Base-by-base conservation (phyloP, 768 basidiomycete species). In the Pisolithus orientalis region DNA sequence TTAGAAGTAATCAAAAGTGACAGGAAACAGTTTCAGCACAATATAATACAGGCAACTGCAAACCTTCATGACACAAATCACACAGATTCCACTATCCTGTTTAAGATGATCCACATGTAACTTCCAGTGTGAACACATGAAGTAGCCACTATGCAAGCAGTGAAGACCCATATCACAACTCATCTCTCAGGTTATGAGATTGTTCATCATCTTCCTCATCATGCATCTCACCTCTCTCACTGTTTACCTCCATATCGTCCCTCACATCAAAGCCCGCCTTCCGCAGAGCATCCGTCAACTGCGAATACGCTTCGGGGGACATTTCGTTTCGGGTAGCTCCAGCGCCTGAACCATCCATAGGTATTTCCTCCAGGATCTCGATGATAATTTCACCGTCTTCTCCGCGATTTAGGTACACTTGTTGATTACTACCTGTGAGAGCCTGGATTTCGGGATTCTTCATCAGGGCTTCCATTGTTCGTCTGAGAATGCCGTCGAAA, bases 181-280 rank as follows among this genome's bases (percentile, higher is more conserved):
- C 63, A 43, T 68, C 62, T 64, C 62, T 65, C 52, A 50, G 57
- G 52, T 62, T 58, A 56, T 52, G 62, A 57, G 57, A 53, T 55
- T 65, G 60, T 61, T 61, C 63, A 58, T 67, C 58, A 51, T 70
- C 63, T 55, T 65, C 65, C 54, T 67, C 59, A 44, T 65, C 64
- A 51, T 57, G 48, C 52, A 49, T 53, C 56, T 62, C 59, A 52
- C 50, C 58, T 31, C 52, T 47, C 53, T 58, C 59, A 39, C 29
- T 25, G 52, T 58, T 47, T 60, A 64, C 39, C 53, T 53, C 54
- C 57, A 59, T 64, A 42, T 70, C 71, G 47, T 67, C 69, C 46
- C 68, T 70, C 56, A 80, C 69, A 55, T 83, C 76, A 57, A 71
- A 74, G 3, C 82, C 79, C 17, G 77, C 80, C 25, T 73, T 77